A percentile compares a stretch with the other conserved stretches of the same genome.
phyloP scores from a whole-genome alignment of 2,329 filamentous ascomycete species.

The Diatrype stigma region DNA sequence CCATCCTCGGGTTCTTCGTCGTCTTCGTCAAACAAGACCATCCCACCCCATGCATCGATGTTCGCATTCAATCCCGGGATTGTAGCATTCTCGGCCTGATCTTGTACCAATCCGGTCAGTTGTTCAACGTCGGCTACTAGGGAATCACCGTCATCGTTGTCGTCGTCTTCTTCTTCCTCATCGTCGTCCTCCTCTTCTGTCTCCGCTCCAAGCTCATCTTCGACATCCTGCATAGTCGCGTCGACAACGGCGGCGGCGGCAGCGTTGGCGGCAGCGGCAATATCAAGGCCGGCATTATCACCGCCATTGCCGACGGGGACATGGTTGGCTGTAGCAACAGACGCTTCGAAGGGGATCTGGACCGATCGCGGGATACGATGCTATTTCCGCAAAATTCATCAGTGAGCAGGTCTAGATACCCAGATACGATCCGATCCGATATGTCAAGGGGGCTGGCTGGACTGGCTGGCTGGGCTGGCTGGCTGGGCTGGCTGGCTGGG shows the following conservation, averaged over 20 bases:
- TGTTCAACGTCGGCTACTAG: background rate
- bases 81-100: background rate
- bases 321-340: background rate
- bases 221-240: background rate
- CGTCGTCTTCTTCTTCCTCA: conserved; percentile 9
- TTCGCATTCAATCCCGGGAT: background rate
- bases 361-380: conserved; percentile 11
- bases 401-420: background rate
- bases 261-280: conserved; percentile 6
- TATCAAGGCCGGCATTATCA: conserved; percentile 14
- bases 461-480: too few relatives aligned
- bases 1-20: background rate
- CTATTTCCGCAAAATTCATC: conserved; percentile 8
- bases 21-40: background rate
- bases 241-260: background rate
- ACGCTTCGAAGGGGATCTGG: conserved; percentile 13
- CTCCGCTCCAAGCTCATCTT: background rate
- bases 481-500: too few relatives aligned
- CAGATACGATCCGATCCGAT: too few relatives aligned
- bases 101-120: background rate
- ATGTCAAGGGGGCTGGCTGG: too few relatives aligned
- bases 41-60: background rate
- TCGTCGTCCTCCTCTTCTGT: conserved; percentile 14
- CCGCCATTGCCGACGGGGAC: conserved; percentile 9
- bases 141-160: conserved; percentile 4